A percentile compares a stretch with the other conserved stretches of the same genome.
phyloP scores from a whole-genome alignment of 257 asterid genomes.

The Knoxia roxburghii region DNA sequence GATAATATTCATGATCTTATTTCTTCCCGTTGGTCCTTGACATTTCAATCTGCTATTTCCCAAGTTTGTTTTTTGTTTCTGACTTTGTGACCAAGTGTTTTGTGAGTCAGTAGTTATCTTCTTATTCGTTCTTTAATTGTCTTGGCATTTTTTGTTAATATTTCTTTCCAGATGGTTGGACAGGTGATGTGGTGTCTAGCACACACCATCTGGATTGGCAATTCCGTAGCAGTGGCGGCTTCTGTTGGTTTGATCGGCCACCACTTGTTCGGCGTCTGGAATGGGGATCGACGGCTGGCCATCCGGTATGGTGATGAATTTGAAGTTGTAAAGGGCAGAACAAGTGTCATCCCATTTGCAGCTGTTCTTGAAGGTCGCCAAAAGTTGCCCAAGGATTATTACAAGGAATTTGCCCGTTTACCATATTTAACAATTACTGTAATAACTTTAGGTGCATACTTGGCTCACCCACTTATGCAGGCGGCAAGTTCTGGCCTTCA shows the following conservation, averaged over 20 bases:
- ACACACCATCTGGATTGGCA: slow-evolving; percentile 93
- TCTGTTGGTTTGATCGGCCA: slow-evolving; percentile 87
- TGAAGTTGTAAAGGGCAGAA: slow-evolving; percentile 65
- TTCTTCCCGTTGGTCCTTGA: not conserved
- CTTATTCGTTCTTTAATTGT: not conserved
- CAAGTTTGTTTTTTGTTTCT: not conserved
- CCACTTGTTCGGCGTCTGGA: slow-evolving; percentile 95
- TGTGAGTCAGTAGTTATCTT: too few relatives aligned
- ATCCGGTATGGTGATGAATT: slow-evolving; percentile 79
- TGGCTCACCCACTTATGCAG: slow-evolving; percentile 90
- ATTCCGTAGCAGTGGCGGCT: slow-evolving; percentile 82
- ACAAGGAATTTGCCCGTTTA: slow-evolving; percentile 73
- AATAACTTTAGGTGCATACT: slow-evolving; percentile 72
- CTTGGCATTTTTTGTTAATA: not conserved
- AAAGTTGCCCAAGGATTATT: slow-evolving; percentile 73
- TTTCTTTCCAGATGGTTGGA: slow-evolving; percentile 64
- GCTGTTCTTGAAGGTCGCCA: slow-evolving; percentile 92
- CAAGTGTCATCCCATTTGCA: slow-evolving; percentile 84
- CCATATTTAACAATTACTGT: slow-evolving; percentile 71
- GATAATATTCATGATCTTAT: not conserved
- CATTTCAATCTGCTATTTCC: not conserved
- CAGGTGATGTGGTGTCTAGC: slow-evolving; percentile 97
- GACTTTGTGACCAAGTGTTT: not conserved
- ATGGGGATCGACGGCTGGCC: slow-evolving; percentile 84
- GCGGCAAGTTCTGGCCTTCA: slow-evolving; percentile 84